Evolutionary conservation across 345 rosid genomes (phyloP), one percentile per base, ranked within the genome.

Genomic region (Turnera subulata): DNA sequence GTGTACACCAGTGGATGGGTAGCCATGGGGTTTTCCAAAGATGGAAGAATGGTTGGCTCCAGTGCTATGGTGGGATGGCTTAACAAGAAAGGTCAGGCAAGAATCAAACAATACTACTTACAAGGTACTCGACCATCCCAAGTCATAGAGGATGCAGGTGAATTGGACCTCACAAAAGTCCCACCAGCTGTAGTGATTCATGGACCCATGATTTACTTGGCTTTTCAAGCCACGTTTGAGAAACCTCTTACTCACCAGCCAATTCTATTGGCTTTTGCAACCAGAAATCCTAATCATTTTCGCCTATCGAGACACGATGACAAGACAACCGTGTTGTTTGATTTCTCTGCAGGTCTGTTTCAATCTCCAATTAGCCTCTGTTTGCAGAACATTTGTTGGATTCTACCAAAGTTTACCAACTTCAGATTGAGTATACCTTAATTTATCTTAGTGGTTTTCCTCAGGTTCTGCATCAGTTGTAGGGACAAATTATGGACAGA

Each of bases 31-130:
- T 92, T 89, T 67, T 92, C 96, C 0, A 83, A 55, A 68, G 86
- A 86, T 26, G 96, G 98, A n/a, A 73, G 67, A 80, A 92, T 92
- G 98, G 74, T 74, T 19, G 98, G 98, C 24, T 86, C 96, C 1
- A 92, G 91, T 55, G 93, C 95, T 7, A 84, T 89, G 88, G 79
- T 84, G 11, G 96, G 98, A 9, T 92, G 95, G 96, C 70, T 92
- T 18, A 83, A 72, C 62, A 83, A 67, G 55, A 78, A 84, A 68
- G 98, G 96, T 52, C 85, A 73, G 11, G 76, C 93, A 0, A 86
- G 70, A 61, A 79, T 92, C 69, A 79, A 84, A 54, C 95, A 89
- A 24, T 92, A 77, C 69, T 88, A 77, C 63, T 76, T 92, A 56
- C 89, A 83, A 63, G 98, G 95, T 12, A 64, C 77, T 1, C 59